Base-by-base conservation (phyloP, 352 stramenopile genomes). In the Plasmopara viticola region DNA sequence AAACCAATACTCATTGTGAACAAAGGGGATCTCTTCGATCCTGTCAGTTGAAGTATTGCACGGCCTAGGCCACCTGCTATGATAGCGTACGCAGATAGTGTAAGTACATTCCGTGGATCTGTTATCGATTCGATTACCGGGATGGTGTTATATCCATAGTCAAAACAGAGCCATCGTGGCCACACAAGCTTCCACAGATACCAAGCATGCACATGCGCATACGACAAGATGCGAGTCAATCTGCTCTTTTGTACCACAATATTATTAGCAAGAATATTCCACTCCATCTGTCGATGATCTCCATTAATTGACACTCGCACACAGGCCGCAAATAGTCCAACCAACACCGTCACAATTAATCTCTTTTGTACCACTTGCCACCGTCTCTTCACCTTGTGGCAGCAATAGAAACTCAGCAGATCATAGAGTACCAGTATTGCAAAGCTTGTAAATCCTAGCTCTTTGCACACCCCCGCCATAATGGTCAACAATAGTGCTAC, bases 141-240 rank as follows among this genome's bases (percentile, higher is more conserved):
- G 9, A 96, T 81, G 9, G 84, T 94, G 35, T 85, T 83, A 52
- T 89, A 97, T 14, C 90, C 91, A 44, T 96, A 96, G 72, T 97
- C 87, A 41, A 95, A 97, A 50, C 69, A 86, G 5, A 97, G 66
- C 59, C 70, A 77, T 12, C 70, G 70, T 13, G 91, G 90, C 84
- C 82, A 95, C 17, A 96, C 30, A 5, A 97, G 66, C 44, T 97
- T 96, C 70, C 68, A 90, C 25, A 90, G 44, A 54, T 97, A 97
- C 64, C 87, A 83, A 3, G 70, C 79, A 46, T 97, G 87, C 6
- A 94, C 70, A 56, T 96, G 76, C 1, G 80, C 74, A 58, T 95
- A 96, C 14, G 84, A 94, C 17, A 96, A 55, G 9, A 73, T 17
- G 9, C 78, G 66, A 10, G 66, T 56, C 8, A 65, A 46, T 8